Base-by-base conservation (phyloP, 108 stramenopile species). In the Fragilariopsis cylindrus region DNA sequence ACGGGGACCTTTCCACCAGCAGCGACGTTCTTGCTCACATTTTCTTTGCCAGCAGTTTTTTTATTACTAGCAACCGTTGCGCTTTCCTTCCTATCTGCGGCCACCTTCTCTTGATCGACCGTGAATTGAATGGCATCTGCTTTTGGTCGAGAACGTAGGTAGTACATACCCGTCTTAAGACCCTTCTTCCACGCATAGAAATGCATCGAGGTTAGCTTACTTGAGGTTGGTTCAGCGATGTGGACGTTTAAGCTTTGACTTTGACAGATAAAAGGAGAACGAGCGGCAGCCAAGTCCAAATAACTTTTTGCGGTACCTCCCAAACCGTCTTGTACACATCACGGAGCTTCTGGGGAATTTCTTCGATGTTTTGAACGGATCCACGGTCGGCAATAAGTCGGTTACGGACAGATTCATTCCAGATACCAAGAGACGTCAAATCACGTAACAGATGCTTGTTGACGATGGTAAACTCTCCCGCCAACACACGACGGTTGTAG, bases 101-200 rank as follows among this genome's bases (percentile, higher is more conserved):
- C 83, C 44, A 86, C 78, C 39, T 92, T 77, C 60, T 94, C 94
- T 82, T 98, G 94, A 75, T 99, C 96, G 50, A 99, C 97, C 42
- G 99, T 99, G 85, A 99, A 99, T 74, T 97, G 95, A 69, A 99
- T 99, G 64, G 99, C 98, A 76, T 98, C 96, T 41, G 98, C 99
- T 92, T 98, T 98, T 64, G 99, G 99, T 19, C 90, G 82, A 55
- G 99, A 98, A 48, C 99, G 96, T 53, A 99, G 91, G 82, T 97
- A 99, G 87, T 99, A 99, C 97, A 98, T 97, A 39, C 99, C 99
- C 49, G 99, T 99, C 96, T 99, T 99, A 50, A 99, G 87, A 12
- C 98, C 98, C 75, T 87, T 90, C 88, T 96, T 95, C 98, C 99
- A 99, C 18, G 96, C 97, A 75, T 98, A 98, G 75, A 99, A 99